Base-by-base conservation (phyloP, 257 asterid genomes). In the Jacaranda mimosifolia region DNA sequence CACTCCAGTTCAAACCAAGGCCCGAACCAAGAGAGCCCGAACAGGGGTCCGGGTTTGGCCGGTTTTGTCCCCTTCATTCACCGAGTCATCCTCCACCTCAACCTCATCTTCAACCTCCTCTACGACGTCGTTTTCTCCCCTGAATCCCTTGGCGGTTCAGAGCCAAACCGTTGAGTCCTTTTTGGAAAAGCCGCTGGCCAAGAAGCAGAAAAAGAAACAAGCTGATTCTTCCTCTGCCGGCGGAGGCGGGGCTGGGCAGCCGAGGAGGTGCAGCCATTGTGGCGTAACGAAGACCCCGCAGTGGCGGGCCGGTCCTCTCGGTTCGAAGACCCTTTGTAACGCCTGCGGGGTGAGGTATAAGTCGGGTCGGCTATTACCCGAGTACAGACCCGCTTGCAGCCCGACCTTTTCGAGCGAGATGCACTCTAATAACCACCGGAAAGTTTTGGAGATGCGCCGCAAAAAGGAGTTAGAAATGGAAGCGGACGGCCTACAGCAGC, bases 1-100 rank as follows among this genome's bases (percentile, higher is more conserved):
- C 19, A 86, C 91, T 15, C 97, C 94, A 26, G 96, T 92, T 63
- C 98, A 91, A 43, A 95, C 97, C 59, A 95, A 91, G 86, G 96
- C 99, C 63, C 88, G 99, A 71, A 93, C 91, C 64, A 95, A 95
- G 72, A 89, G 97, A 14, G 84, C 93, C 62, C 86, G 98, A 74
- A 84, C 87, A 0, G 91, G 94, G 13, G 81, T 84, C 1, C 90
- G 96, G 2, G 87, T 93, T 43, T 95, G 98, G 97, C 90, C 97
- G 42, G 74, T 87, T 4, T 77, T 91, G 56, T 92, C 96, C 15
- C 85, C 89, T 14, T 82, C 96, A 0, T 81, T 89, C 57, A 83
- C 87, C 40, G 97, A 88, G 81, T 87, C 32, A 26, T 26, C 97
- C 0, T 86, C 98, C 64, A 72, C 97, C 56, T 81, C 93, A 0